These are phyloP conservation scores for Nigrospora sphaerica DNA, from an alignment of 2,329 filamentous ascomycete genomes.

Conservation along the genomic window DNA sequence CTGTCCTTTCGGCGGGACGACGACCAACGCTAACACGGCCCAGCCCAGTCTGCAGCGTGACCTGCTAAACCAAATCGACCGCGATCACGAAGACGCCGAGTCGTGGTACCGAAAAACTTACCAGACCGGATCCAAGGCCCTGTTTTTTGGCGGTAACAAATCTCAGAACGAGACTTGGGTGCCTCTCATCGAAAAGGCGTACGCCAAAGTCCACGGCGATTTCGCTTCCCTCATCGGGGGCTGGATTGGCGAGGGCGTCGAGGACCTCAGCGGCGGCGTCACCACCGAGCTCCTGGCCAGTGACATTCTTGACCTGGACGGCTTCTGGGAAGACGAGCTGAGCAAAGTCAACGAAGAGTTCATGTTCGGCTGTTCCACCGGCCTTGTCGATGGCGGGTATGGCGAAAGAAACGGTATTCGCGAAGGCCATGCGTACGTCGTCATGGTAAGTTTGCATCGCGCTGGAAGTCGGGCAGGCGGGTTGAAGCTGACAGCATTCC, in stretches of 20 bases:
- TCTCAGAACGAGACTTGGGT: constrained; percentile 79
- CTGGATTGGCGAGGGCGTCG: constrained; percentile 56
- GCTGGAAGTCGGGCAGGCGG: background rate
- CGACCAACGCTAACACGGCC: background rate
- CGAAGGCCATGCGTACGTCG: constrained; percentile 52
- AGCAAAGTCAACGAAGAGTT: constrained; percentile 76
- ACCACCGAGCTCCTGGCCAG: constrained; percentile 62
- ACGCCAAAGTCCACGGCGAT: constrained; percentile 77
- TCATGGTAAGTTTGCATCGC: constrained; percentile 30
- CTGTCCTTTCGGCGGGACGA: background rate
- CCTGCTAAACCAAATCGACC: constrained; percentile 67
- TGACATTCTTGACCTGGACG: constrained; percentile 70
- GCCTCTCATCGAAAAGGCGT: constrained; percentile 73
- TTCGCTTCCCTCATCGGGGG: constrained; percentile 65
- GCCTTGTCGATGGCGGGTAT: constrained; percentile 55
- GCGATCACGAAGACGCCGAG: constrained; percentile 64
- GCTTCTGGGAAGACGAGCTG: constrained; percentile 78
- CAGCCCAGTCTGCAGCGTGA: constrained; percentile 63
- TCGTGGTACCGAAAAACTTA: constrained; percentile 63
- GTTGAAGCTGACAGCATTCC: background rate
- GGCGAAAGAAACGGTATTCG: constrained; percentile 52
- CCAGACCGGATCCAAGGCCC: constrained; percentile 67
- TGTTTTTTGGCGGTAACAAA: constrained; percentile 72
- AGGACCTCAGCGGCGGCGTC: constrained; percentile 60
- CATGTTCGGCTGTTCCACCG: constrained; percentile 63